Conservation (phyloP, 2,329 filamentous ascomycete genomes). For the Fusarium fracticaudum region DNA sequence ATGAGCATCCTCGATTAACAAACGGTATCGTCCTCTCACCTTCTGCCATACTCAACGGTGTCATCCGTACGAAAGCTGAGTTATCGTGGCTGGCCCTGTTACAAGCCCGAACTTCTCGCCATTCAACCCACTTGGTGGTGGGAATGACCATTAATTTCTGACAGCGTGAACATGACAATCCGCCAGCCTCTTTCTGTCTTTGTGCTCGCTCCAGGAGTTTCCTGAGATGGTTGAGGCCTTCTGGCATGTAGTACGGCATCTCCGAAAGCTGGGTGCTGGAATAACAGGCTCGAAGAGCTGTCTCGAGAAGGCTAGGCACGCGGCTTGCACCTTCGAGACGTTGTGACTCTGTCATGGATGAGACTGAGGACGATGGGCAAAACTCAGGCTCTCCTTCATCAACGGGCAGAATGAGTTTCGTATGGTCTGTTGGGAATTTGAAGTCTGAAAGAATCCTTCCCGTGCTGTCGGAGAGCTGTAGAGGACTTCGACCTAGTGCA, state of each 20-base stretch:
- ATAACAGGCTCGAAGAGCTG: conserved; percentile 59
- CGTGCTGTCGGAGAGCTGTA: conserved; percentile 46
- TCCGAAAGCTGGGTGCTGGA: conserved; percentile 54
- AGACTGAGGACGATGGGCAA: neutral
- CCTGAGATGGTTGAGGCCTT: conserved; percentile 53
- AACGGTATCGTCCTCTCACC: conserved; percentile 57
- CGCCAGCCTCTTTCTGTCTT: conserved; percentile 57
- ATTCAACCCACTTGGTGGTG: conserved; percentile 69
- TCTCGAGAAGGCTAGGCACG: conserved; percentile 62
- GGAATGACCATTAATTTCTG: conserved; percentile 59
- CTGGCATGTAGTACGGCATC: conserved; percentile 55
- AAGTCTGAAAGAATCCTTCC: conserved; percentile 46
- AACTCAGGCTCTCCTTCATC: conserved; percentile 25
- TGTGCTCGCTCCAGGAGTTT: conserved; percentile 53
- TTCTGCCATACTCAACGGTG: conserved; percentile 43
- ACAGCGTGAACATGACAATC: conserved; percentile 63
- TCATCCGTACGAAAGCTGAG: conserved; percentile 21
- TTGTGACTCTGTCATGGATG: conserved; percentile 18
- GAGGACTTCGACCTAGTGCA: conserved; percentile 44
- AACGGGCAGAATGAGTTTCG: conserved; percentile 36
- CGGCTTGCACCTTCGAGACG: conserved; percentile 40
- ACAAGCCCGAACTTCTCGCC: conserved; percentile 57
- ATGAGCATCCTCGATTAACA: conserved; percentile 60
- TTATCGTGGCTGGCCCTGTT: conserved; percentile 10
- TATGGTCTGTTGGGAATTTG: conserved; percentile 38